Conservation (phyloP, 1,284 basidiomycete genomes). For the Volvariella volvacea region DNA sequence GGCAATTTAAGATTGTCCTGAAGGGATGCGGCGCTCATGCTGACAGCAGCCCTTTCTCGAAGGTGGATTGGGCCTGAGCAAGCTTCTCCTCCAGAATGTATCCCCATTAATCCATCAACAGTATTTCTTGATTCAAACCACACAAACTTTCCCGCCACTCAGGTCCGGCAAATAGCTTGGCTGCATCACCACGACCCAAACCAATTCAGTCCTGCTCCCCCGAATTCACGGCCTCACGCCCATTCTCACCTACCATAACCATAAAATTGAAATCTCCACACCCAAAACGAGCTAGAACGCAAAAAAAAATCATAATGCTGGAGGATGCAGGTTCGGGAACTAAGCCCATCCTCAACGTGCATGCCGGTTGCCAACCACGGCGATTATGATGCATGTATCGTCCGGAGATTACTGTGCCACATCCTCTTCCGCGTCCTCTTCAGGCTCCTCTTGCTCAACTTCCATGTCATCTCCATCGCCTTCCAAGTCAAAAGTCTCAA, state of each 20-base stretch:
- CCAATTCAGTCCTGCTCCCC: constrained; percentile 13
- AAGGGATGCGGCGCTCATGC: constrained; percentile 35
- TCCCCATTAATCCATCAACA: constrained; percentile 25
- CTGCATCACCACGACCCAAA: constrained; percentile 4
- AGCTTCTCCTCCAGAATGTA: constrained; percentile 28
- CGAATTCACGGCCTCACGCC: constrained; percentile 17
- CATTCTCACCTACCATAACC: constrained; percentile 17
- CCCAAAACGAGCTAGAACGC: constrained; percentile 23
- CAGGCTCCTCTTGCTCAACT: constrained; percentile 28
- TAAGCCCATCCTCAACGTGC: constrained; percentile 9
- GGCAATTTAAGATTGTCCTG: constrained; percentile 41
- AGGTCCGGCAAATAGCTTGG: constrained; percentile 16
- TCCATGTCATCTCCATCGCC: constrained; percentile 51
- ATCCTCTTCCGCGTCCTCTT: constrained; percentile 21
- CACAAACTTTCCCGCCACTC: constrained; percentile 16
- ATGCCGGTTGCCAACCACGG: constrained; percentile 13
- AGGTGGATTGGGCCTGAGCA: constrained; percentile 25
- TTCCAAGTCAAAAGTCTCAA: constrained; percentile 77
- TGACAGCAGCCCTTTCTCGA: constrained; percentile 34
- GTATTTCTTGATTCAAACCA: constrained; percentile 11
- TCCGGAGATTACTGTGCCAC: constrained; percentile 22
- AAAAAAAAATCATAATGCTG: constrained; percentile 13
- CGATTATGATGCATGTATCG: constrained; percentile 19
- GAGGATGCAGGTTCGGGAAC: neutral
- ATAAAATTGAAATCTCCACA: constrained; percentile 15